These are phyloP conservation scores for Marasmius tenuissimus DNA, from an alignment of 1,284 basidiomycete species.

Conservation along the genomic window DNA sequence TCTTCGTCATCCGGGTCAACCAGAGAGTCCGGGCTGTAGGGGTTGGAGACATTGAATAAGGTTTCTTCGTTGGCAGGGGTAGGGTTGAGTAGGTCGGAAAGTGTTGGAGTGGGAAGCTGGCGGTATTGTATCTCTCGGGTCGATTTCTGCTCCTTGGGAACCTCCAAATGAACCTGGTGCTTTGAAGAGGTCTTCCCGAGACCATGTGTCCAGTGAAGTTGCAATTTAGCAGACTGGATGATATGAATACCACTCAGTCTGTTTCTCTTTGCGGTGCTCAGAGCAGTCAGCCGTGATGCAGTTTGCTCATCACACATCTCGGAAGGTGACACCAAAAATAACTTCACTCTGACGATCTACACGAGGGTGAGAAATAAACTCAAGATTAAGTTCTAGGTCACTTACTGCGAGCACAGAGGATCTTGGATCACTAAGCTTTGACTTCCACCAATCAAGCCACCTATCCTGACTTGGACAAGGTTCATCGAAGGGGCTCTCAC, in stretches of 20 bases:
- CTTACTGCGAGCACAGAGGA: background rate
- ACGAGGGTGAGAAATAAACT: background rate
- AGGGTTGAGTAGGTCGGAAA: background rate
- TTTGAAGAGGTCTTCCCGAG: background rate
- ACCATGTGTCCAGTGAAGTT: conserved; percentile 16
- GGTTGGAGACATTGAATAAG: background rate
- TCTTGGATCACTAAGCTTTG: background rate
- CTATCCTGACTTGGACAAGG: background rate
- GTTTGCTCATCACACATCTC: conserved; percentile 18
- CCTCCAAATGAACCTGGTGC: background rate
- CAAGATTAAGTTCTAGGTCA: background rate
- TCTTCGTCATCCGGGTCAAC: background rate
- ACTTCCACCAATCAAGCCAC: background rate
- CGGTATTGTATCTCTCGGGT: background rate
- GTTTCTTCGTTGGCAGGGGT: background rate
- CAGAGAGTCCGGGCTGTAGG: background rate
- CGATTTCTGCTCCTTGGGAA: background rate
- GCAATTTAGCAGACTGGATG: conserved; percentile 10
- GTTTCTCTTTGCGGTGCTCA: conserved; percentile 15
- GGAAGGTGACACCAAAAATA: conserved; percentile 14
- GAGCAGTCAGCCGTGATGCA: conserved; percentile 10
- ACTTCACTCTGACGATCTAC: conserved; percentile 15
- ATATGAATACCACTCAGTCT: conserved; percentile 8
- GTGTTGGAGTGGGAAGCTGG: background rate
- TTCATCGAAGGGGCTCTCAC: background rate